These are phyloP conservation scores for Lavandula angustifolia DNA, from an alignment of 257 asterid species.

Conservation along the genomic window DNA sequence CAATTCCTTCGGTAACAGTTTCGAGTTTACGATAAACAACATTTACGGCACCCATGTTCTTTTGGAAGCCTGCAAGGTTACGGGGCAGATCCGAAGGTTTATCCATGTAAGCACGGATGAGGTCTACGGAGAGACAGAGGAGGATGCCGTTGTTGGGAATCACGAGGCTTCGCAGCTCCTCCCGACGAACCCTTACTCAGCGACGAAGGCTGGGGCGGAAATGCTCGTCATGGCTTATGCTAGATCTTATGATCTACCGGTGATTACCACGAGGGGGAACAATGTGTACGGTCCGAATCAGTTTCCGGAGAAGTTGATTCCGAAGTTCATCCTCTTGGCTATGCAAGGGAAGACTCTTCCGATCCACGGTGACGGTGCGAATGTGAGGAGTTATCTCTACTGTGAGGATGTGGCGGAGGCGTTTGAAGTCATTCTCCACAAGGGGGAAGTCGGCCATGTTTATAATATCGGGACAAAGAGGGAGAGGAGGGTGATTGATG, in stretches of 20 bases:
- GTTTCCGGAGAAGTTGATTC: slow-evolving; percentile 93
- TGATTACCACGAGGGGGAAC: slow-evolving; percentile 88
- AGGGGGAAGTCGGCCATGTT: slow-evolving; percentile 93
- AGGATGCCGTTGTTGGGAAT: slow-evolving; percentile 94
- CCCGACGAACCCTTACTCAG: slow-evolving; percentile 94
- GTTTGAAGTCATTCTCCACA: slow-evolving; percentile 84
- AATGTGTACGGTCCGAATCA: slow-evolving; percentile 95
- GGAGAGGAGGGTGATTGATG: slow-evolving; percentile 93
- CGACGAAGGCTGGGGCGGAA: slow-evolving; percentile 98
- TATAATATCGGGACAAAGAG: slow-evolving; percentile 92
- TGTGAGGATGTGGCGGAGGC: slow-evolving; percentile 99
- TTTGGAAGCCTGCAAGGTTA: slow-evolving; percentile 97
- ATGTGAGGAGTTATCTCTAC: slow-evolving; percentile 88
- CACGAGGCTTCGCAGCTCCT: slow-evolving; percentile 98
- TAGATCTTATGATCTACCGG: slow-evolving; percentile 89
- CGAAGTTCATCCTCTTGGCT: slow-evolving; percentile 90
- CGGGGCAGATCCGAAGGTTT: slow-evolving; percentile 92
- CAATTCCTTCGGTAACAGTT: slow-evolving; percentile 92
- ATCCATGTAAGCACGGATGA: slow-evolving; percentile 99
- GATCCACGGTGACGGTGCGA: slow-evolving; percentile 94
- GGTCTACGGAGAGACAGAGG: slow-evolving; percentile 98
- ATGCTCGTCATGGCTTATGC: slow-evolving; percentile 99
- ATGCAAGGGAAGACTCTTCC: slow-evolving; percentile 90
- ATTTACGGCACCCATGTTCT: slow-evolving; percentile 95
- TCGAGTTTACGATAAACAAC: slow-evolving; percentile 96